These are phyloP conservation scores for Letharia lupina DNA, from an alignment of 495 filamentous ascomycete species.

Conservation along the genomic window DNA sequence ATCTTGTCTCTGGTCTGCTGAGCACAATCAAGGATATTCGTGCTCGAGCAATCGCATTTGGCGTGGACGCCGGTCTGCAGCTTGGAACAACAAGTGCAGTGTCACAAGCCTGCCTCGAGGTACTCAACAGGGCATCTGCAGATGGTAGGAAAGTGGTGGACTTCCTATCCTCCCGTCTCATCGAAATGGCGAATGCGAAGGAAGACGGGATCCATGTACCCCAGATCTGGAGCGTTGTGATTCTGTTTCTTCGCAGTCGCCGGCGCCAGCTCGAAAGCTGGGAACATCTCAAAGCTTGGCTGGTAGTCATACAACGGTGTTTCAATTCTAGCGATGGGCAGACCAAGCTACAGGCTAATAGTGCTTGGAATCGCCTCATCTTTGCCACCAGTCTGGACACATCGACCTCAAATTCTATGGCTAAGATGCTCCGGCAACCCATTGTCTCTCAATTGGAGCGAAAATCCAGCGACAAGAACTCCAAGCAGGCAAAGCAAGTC, in stretches of 20 bases:
- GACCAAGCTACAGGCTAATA: slow-evolving; percentile 66
- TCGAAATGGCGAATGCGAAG: slow-evolving; percentile 56
- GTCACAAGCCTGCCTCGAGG: slow-evolving; percentile 53
- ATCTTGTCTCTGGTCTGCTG: slow-evolving; percentile 73
- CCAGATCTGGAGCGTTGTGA: slow-evolving; percentile 75
- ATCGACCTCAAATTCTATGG: slow-evolving; percentile 47
- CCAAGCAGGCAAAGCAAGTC: slow-evolving; percentile 48
- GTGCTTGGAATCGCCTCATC: slow-evolving; percentile 77
- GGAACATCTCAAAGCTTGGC: slow-evolving; percentile 63
- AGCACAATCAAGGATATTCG: slow-evolving; percentile 69
- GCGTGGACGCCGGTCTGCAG: slow-evolving; percentile 53
- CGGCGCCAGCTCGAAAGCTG: slow-evolving; percentile 56
- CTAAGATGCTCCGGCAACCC: slow-evolving; percentile 61
- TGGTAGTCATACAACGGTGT: slow-evolving; percentile 68
- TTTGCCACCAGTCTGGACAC: slow-evolving; percentile 57
- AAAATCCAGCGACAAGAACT: slow-evolving; percentile 48
- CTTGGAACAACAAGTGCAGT: slow-evolving; percentile 58
- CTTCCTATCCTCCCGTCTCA: slow-evolving; percentile 57
- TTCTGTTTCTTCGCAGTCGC: slow-evolving; percentile 63
- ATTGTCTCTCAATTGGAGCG: slow-evolving; percentile 61
- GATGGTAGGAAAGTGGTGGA: slow-evolving; percentile 54
- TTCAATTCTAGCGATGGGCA: slow-evolving; percentile 70
- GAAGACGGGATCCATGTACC: slow-evolving; percentile 63
- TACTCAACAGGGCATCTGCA: slow-evolving; percentile 51
- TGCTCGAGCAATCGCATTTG: slow-evolving; percentile 61